Percentiles rank a stretch among this genome's conserved stretches.
These are phyloP conservation scores for Cladophialophora exuberans DNA, from an alignment of 2,329 filamentous ascomycete species.

Conservation along the genomic window DNA sequence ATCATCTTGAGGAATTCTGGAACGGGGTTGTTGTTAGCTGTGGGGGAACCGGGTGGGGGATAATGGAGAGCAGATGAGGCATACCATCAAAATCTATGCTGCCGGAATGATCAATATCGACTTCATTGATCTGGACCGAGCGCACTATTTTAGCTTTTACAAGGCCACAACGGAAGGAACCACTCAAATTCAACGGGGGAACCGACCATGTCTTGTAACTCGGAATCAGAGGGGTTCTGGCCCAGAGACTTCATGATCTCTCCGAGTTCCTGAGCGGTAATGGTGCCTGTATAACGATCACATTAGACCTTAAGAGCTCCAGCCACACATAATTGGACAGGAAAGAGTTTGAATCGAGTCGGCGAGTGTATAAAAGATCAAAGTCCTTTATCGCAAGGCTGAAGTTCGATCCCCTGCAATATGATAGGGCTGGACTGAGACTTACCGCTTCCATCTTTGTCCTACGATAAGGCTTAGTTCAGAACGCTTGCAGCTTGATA, in stretches of 20 bases:
- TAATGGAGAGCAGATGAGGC: neutral
- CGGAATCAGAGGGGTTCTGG: conserved; percentile 64
- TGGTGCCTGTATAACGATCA: conserved; percentile 54
- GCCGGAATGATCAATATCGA: conserved; percentile 67
- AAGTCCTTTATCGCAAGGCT: conserved; percentile 14
- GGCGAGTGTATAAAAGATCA: too few species aligned
- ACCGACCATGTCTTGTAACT: conserved; percentile 62
- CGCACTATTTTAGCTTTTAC: neutral
- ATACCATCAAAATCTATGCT: conserved; percentile 68
- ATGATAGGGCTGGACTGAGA: neutral
- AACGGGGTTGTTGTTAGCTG: neutral
- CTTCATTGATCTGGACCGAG: conserved; percentile 58
- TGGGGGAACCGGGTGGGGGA: neutral
- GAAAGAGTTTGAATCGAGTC: too few species aligned
- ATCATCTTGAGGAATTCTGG: conserved; percentile 69
- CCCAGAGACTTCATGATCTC: conserved; percentile 67
- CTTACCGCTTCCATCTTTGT: conserved; percentile 39
- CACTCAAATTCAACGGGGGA: neutral
- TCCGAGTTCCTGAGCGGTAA: conserved; percentile 66
- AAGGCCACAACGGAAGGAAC: neutral
- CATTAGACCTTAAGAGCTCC: neutral
- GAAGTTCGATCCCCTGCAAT: conserved; percentile 1
- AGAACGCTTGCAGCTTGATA: too few species aligned
- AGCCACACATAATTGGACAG: neutral
- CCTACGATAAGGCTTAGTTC: conserved; percentile 28